Percentiles rank a stretch among this genome's conserved stretches.
Conservation (phyloP, 805 yeast genomes). For the Lachancea nothofagi region DNA sequence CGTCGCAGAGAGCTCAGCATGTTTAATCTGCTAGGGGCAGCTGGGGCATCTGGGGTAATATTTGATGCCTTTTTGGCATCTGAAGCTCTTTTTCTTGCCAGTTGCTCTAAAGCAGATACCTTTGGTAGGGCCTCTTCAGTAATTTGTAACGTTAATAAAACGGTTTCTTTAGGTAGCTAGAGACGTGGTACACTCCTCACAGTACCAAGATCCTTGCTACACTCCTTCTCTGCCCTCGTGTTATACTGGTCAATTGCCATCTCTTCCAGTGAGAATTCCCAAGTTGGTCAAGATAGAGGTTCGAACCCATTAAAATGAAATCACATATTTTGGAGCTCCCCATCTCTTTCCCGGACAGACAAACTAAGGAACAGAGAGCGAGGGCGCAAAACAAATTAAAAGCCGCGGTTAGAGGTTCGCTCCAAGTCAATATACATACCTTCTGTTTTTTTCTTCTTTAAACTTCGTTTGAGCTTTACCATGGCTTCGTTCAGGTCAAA, state of each 20-base stretch:
- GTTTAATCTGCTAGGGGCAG: not conserved
- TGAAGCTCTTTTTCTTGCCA: slow-evolving; percentile 40
- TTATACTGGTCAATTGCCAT: too few species aligned
- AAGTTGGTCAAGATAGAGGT: not conserved
- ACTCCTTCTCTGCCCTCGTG: slow-evolving; percentile 2
- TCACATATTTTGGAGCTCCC: not conserved
- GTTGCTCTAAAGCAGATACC: slow-evolving; percentile 40
- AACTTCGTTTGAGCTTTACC: slow-evolving; percentile 33
- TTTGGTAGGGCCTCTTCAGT: slow-evolving; percentile 4
- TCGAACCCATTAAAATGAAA: not conserved
- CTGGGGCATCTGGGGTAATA: not conserved
- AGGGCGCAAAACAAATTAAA: slow-evolving; percentile 7
- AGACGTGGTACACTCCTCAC: not conserved
- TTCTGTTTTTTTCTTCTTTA: slow-evolving; percentile 31
- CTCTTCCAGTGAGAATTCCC: not conserved
- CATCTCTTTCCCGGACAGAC: slow-evolving; percentile 1
- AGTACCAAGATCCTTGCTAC: slow-evolving; percentile 2
- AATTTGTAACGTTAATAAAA: slow-evolving; percentile 4
- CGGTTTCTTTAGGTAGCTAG: not conserved
- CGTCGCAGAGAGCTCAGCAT: not conserved
- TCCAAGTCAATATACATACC: slow-evolving; percentile 40
- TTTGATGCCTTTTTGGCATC: not conserved
- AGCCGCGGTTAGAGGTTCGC: slow-evolving; percentile 2
- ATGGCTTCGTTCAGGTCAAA: slow-evolving; percentile 44
- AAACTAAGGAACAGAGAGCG: slow-evolving; percentile 1